A percentile compares a stretch with the other conserved stretches of the same genome.
phyloP scores from a whole-genome alignment of 2,329 filamentous ascomycete genomes.

The Pseudogymnoascus sp. region DNA sequence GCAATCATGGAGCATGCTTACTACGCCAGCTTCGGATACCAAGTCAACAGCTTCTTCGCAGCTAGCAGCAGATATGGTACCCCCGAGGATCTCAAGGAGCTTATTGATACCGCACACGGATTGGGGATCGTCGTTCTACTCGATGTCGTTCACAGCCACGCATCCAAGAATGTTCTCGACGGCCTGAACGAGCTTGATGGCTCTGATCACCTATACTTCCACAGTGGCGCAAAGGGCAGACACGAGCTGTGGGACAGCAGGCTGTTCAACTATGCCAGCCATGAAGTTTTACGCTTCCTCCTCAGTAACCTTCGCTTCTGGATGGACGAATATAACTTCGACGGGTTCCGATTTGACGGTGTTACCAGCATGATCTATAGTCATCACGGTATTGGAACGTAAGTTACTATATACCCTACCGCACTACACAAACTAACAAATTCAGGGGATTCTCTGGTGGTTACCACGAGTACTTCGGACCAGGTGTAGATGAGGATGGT shows the following conservation, averaged over 20 bases:
- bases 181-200: slow-evolving; percentile 95
- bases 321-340: slow-evolving; percentile 98
- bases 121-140: slow-evolving; percentile 86
- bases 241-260: slow-evolving; percentile 96
- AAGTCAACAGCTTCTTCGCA: slow-evolving; percentile 98
- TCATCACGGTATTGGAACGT: slow-evolving; percentile 96
- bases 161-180: slow-evolving; percentile 94
- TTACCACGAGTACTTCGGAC: slow-evolving; percentile 96
- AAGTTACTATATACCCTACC: slow-evolving; percentile 36
- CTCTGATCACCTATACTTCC: slow-evolving; percentile 93
- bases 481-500: slow-evolving; percentile 83
- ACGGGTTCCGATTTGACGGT: slow-evolving; percentile 95
- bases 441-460: slow-evolving; percentile 86
- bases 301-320: slow-evolving; percentile 94
- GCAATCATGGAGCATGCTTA: slow-evolving; percentile 99
- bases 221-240: slow-evolving; percentile 72
- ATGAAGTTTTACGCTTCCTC: slow-evolving; percentile 93
- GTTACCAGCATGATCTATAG: slow-evolving; percentile 97
- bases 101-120: slow-evolving; percentile 89
- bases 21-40: slow-evolving; percentile 98
- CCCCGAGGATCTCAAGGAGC: slow-evolving; percentile 91
- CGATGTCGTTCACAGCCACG: slow-evolving; percentile 95
- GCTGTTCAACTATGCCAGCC: slow-evolving; percentile 92
- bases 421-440: slow-evolving; percentile 16
- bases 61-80: slow-evolving; percentile 91